phyloP scores from a whole-genome alignment of 2,329 filamentous ascomycete species.

The Epichloe gansuensis region DNA sequence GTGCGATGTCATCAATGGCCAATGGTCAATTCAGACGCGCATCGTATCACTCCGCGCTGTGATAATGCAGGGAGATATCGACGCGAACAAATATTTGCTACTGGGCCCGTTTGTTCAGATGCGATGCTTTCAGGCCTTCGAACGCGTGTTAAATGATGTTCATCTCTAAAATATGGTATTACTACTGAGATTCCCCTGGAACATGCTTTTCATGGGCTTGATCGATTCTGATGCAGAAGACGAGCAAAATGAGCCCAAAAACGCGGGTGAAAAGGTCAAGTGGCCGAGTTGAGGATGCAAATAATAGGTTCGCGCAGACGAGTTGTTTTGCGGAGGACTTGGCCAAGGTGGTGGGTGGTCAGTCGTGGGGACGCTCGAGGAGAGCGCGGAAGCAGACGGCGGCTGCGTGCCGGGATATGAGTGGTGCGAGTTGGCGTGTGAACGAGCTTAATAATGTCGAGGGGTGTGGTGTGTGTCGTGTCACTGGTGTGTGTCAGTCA shows the following conservation, averaged over 20 bases:
- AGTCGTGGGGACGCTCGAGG: slow-evolving; percentile 1
- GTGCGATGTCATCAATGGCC: too few relatives aligned
- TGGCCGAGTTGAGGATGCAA: not conserved
- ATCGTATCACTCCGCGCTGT: not conserved
- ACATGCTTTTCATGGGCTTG: not conserved
- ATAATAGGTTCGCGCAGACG: slow-evolving; percentile 4
- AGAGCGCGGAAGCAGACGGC: slow-evolving; percentile 6
- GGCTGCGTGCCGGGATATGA: slow-evolving; percentile 3
- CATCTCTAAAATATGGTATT: not conserved
- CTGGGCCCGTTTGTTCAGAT: too few relatives aligned
- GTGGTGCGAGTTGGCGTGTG: slow-evolving; percentile 1
- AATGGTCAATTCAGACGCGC: not conserved
- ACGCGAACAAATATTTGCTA: too few relatives aligned
- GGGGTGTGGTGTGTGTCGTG: not conserved
- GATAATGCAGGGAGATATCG: not conserved
- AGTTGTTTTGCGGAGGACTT: slow-evolving; percentile 7
- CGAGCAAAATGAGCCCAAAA: slow-evolving; percentile 55
- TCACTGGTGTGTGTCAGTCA: not conserved
- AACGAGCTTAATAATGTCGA: not conserved
- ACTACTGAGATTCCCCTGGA: not conserved
- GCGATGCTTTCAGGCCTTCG: not conserved
- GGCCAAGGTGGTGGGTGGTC: not conserved
- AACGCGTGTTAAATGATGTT: not conserved
- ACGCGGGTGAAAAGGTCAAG: slow-evolving; percentile 29
- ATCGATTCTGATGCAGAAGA: slow-evolving; percentile 24